A percentile compares a stretch with the other conserved stretches of the same genome.
Conservation (phyloP, 441 rosid genomes). For the Populus tomentosa region DNA sequence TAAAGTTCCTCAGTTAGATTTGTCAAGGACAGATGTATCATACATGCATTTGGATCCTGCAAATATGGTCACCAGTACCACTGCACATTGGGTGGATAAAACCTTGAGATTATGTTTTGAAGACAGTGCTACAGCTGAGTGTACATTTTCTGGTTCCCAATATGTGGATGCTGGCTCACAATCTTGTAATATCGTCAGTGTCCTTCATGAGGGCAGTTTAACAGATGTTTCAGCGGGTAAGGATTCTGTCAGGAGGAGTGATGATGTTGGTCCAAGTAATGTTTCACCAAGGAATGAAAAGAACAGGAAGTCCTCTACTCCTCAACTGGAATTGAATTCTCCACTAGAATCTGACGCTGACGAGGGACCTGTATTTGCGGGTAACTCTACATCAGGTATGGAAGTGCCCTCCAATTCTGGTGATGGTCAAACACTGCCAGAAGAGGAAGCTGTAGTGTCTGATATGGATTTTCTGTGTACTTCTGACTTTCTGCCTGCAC, state of each 20-base stretch:
- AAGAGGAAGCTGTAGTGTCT: conserved; percentile 26
- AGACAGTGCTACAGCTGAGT: conserved; percentile 24
- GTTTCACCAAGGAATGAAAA: conserved; percentile 28
- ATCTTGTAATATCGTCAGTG: conserved; percentile 26
- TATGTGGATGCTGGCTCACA: conserved; percentile 26
- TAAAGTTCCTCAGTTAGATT: conserved; percentile 22
- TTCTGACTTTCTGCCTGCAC: conserved; percentile 22
- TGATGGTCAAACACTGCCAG: conserved; percentile 23
- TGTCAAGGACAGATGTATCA: conserved; percentile 20
- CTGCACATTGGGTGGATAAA: conserved; percentile 31
- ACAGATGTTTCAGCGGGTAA: conserved; percentile 23
- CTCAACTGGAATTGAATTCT: conserved; percentile 32
- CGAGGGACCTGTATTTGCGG: conserved; percentile 27
- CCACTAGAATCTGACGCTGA: conserved; percentile 21
- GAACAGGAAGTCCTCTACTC: conserved; percentile 28
- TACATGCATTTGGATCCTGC: conserved; percentile 19
- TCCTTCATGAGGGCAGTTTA: conserved; percentile 23
- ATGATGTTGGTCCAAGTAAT: conserved; percentile 19
- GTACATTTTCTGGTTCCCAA: conserved; percentile 12
- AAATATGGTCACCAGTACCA: conserved; percentile 22
- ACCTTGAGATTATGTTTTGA: conserved; percentile 34
- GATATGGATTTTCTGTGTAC: conserved; percentile 20
- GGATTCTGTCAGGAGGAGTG: conserved; percentile 23
- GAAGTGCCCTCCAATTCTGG: conserved; percentile 23
- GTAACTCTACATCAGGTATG: conserved; percentile 20